Evolutionary conservation across 2,329 filamentous ascomycete genomes (phyloP).

Genomic region (Zelopaecilomyces penicillatus): DNA sequence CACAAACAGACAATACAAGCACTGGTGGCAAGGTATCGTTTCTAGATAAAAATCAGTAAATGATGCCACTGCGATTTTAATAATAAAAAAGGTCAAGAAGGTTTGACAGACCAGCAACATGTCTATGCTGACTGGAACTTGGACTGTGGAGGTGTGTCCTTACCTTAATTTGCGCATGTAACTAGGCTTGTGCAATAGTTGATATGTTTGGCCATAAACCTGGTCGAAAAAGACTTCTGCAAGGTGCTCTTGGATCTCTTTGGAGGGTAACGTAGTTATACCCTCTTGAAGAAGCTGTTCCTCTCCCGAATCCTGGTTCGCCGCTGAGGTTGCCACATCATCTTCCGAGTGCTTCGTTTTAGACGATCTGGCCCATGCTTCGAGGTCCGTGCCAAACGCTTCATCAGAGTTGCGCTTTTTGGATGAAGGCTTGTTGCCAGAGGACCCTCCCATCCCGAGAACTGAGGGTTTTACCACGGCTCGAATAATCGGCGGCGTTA

Average conservation of each 20-base stretch:
- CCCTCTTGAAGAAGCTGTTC: conserved; percentile 74
- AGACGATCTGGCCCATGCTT: conserved; percentile 65
- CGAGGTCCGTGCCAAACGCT: conserved; percentile 74
- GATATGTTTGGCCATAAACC: conserved; percentile 91
- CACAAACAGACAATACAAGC: conserved; percentile 86
- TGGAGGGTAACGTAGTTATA: conserved; percentile 68
- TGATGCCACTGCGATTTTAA: too few species aligned
- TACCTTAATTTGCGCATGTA: conserved; percentile 82
- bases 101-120: conserved; percentile 1
- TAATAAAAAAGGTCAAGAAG: not conserved
- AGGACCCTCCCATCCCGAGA: conserved; percentile 38
- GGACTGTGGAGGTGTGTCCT: conserved; percentile 18
- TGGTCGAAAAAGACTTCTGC: conserved; percentile 94
- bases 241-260: conserved; percentile 86
- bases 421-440: conserved; percentile 34
- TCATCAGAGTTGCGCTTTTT: conserved; percentile 84
- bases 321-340: conserved; percentile 38
- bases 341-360: conserved; percentile 41
- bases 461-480: conserved; percentile 77
- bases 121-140: not conserved
- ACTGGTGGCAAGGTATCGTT: conserved; percentile 69
- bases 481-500: conserved; percentile 59
- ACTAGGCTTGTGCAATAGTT: conserved; percentile 90
- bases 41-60: conserved; percentile 14
- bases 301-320: conserved; percentile 61